Evolutionary conservation across 768 basidiomycete species (phyloP), one percentile per base, ranked within the genome.

Genomic region (Boletus rex-veris): DNA sequence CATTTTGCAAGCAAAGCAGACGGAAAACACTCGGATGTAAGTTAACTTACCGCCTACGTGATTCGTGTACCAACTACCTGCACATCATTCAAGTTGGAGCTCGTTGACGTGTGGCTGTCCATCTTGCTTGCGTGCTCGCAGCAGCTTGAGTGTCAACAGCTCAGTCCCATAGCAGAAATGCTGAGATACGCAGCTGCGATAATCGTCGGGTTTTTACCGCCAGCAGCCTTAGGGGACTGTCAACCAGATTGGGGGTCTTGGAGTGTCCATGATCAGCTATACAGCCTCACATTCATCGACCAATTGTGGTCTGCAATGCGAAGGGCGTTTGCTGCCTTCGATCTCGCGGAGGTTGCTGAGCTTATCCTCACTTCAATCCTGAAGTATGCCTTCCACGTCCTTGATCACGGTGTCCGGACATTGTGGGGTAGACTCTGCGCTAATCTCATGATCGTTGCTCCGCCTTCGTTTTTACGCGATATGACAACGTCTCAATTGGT

Each of bases 241-340:
- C 55, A 64, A n/a, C 53, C 53, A 5, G 48, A 59, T 31, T 64
- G 62, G 56, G 60, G 58, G 16, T 60, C 62, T 38, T 60, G 63
- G 67, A 28, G 45, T 43, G 46, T 65, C 40, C 40, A 38, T 9
- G 67, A 63, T 49, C 79, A 82, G 59, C 44, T 71, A 19, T 62
- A 54, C 30, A 71, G 69, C 42, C 68, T 86, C n/a, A 48, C 53
- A 3, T 66, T 76, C 28, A 67, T 80, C 11, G 63, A 64, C 42
- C 75, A 74, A 46, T 66, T 86, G 30, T 87, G 84, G 85, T 68
- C 58, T 16, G 72, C 75, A 12, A 73, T 80, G 66, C 77, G 73
- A 67, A 76, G 77, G 36, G 76, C 80, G 6, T 83, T 83, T 45
- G 60, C 70, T 18, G 38, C 61, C 2, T 31, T 69, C 8, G 75